These are phyloP conservation scores for Biscogniauxia sp. DNA, from an alignment of 2,329 filamentous ascomycete species.

Conservation along the genomic window DNA sequence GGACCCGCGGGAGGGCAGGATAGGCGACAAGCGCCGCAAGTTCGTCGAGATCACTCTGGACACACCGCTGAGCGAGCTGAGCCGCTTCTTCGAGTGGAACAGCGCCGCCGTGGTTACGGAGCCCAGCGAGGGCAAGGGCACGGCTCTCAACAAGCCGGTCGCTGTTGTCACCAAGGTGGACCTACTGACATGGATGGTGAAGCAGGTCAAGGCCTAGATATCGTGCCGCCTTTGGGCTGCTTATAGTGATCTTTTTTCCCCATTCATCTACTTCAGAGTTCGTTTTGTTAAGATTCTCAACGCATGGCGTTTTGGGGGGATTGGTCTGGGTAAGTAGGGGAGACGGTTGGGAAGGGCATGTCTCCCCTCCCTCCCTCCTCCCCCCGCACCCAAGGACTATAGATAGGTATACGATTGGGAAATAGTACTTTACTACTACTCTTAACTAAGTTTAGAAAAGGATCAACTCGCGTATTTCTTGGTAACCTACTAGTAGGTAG, in stretches of 20 bases:
- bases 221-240: background rate
- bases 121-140: conserved; percentile 51
- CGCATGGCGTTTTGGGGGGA: background rate
- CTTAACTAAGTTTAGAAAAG: too few relatives aligned
- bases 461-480: conserved; percentile 1
- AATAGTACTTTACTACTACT: too few relatives aligned
- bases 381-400: too few relatives aligned
- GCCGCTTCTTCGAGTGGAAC: conserved; percentile 97
- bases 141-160: conserved; percentile 67
- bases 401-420: too few relatives aligned
- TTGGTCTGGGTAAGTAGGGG: too few relatives aligned
- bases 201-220: conserved; percentile 43
- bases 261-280: too few relatives aligned
- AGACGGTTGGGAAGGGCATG: too few relatives aligned
- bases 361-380: too few relatives aligned
- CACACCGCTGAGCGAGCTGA: conserved; percentile 78
- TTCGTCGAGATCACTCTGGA: conserved; percentile 95
- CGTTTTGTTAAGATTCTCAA: background rate
- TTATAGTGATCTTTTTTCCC: background rate
- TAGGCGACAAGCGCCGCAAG: conserved; percentile 54
- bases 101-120: conserved; percentile 94
- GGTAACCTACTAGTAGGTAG: too few relatives aligned
- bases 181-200: conserved; percentile 87
- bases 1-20: conserved; percentile 61
- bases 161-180: conserved; percentile 97